Evolutionary conservation across 352 stramenopile genomes (phyloP), one percentile per base, ranked within the genome.

Genomic region (Phytopythium litorale): DNA sequence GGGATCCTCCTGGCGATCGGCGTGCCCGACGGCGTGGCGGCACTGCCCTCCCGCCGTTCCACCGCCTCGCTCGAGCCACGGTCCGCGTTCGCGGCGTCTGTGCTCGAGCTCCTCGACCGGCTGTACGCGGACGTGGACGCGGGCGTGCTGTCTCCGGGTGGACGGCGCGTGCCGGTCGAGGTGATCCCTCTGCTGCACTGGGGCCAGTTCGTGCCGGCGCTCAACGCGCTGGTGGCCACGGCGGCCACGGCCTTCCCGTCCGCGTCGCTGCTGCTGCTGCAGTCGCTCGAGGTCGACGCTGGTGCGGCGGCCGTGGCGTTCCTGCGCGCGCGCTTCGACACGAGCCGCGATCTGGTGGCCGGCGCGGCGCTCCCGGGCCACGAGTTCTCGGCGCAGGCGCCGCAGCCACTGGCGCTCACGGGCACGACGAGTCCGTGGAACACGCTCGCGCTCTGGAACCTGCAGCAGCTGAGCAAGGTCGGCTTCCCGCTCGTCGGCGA

Each of bases 371-470:
- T 99, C 25, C 86, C 90, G 54, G 92, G 94, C 19, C 85, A 95
- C 58, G 60, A 67, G 13, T 90, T 91, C 59, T 48, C 73, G n/a
- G 71, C 76, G 6, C 32, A 64, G n/a, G 58, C 63, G 7, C 54
- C 62, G 21, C 67, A 88, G 58, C 68, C 72, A 3, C 58, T 92
- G 28, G 62, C 78, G 60, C 80, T 98, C 37, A 93, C 76, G 48
- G 96, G 95, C 11, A 65, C 87, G 57, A 98, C 96, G 28, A 91
- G 80, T 60, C 96, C 96, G 11, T 99, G 96, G 96, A 98, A 99
- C 75, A 99, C 96, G 32, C 78, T 98, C 1, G 95, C 94, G 30
- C 66, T 98, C 4, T 99, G 96, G 96, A 89, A 98, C 63, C 59
- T 98, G 15, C 21, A 63, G 28, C 92, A 94, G 64, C 77, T 99